phyloP scores from a whole-genome alignment of 768 basidiomycete genomes.

The Tubosaeta sp. region DNA sequence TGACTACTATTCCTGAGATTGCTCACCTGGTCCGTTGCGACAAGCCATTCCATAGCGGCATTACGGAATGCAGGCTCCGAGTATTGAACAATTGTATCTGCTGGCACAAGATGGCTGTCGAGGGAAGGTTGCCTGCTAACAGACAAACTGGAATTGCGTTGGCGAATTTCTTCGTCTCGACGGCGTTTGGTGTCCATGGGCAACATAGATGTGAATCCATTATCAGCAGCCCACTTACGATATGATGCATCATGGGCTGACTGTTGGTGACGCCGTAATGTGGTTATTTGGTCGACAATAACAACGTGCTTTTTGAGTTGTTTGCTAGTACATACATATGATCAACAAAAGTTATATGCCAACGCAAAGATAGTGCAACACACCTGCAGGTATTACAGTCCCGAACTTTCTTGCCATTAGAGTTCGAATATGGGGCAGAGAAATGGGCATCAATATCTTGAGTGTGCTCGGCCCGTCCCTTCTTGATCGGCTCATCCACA shows the following conservation, averaged over 20 bases:
- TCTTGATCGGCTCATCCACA: background rate
- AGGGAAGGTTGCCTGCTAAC: background rate
- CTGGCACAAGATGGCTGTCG: background rate
- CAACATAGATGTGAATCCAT: background rate
- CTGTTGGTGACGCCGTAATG: background rate
- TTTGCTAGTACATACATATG: background rate
- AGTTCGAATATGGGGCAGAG: too few species aligned
- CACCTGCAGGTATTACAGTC: background rate
- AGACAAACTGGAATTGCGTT: background rate
- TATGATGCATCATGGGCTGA: background rate
- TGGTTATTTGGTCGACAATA: background rate
- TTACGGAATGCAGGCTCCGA: background rate
- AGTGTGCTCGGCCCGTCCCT: background rate
- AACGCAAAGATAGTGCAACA: too few species aligned
- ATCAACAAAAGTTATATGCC: too few species aligned
- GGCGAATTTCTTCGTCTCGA: background rate
- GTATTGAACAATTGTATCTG: background rate
- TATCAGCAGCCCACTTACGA: slow-evolving; percentile 1
- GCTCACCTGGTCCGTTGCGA: slow-evolving; percentile 2
- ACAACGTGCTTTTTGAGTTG: background rate
- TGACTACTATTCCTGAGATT: too few species aligned
- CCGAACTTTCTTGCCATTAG: background rate
- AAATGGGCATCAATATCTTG: too few species aligned
- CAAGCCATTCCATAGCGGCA: background rate
- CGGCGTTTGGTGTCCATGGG: background rate